Evolutionary conservation across 768 basidiomycete species (phyloP).

Genomic region (Pisolithus sp.): DNA sequence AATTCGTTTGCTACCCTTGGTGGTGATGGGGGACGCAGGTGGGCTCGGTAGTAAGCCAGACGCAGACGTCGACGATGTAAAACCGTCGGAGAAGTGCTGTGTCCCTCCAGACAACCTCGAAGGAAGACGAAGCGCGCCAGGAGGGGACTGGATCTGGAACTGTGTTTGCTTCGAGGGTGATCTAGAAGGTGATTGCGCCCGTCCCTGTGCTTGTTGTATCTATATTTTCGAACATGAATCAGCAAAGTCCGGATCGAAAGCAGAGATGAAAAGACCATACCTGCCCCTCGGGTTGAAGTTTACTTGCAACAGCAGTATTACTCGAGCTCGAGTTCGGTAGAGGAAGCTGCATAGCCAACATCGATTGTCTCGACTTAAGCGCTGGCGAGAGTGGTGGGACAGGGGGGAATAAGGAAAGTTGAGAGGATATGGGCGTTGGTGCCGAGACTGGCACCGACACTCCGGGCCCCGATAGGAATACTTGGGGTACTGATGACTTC

Average conservation of each 20-base stretch:
- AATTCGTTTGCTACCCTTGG: conserved; percentile 9
- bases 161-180: neutral
- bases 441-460: neutral
- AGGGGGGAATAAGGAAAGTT: conserved; percentile 20
- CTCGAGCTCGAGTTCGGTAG: conserved; percentile 8
- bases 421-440: neutral
- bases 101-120: conserved; percentile 26
- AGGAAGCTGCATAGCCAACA: conserved; percentile 1
- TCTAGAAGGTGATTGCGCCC: neutral
- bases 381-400: conserved; percentile 17
- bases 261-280: neutral
- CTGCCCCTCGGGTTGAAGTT: conserved; percentile 6
- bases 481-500: neutral
- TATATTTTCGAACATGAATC: neutral
- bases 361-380: conserved; percentile 12
- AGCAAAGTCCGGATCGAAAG: no score
- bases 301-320: conserved; percentile 3
- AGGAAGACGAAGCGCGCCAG: conserved; percentile 26
- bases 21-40: conserved; percentile 24
- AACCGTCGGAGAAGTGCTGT: conserved; percentile 12
- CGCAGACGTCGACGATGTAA: neutral
- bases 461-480: neutral
- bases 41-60: conserved; percentile 20
- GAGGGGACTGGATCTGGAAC: conserved; percentile 15
- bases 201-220: neutral